Evolutionary conservation across 2,329 filamentous ascomycete genomes (phyloP).

Genomic region (Fusarium caatingaense): DNA sequence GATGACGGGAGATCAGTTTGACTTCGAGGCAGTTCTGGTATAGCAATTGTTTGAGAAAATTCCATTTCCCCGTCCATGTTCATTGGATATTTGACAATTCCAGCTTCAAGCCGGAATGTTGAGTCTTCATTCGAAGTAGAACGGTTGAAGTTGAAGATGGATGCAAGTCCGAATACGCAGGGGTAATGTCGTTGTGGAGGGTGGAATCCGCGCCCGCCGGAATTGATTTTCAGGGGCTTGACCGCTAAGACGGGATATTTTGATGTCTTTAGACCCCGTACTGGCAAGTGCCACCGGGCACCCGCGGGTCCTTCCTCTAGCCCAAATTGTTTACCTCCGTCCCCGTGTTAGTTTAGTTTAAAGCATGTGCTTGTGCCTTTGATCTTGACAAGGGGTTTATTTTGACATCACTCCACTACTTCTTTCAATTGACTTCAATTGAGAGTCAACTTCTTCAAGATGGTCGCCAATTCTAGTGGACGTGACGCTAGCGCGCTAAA

Average conservation of each 20-base stretch:
- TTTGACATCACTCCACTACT: slow-evolving; percentile 26
- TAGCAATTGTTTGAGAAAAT: slow-evolving; percentile 16
- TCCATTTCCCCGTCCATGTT: slow-evolving; percentile 10
- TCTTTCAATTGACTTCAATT: slow-evolving; percentile 18
- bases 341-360: slow-evolving; percentile 20
- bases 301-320: slow-evolving; percentile 17
- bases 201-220: not conserved
- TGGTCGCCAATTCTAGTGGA: slow-evolving; percentile 47
- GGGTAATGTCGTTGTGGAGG: slow-evolving; percentile 5
- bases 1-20: slow-evolving; percentile 5
- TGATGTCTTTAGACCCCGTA: not conserved
- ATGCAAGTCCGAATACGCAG: slow-evolving; percentile 24
- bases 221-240: slow-evolving; percentile 32
- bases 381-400: slow-evolving; percentile 1
- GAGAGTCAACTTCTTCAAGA: slow-evolving; percentile 24
- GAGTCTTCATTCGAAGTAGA: not conserved
- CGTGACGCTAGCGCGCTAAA: slow-evolving; percentile 48
- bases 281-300: slow-evolving; percentile 28
- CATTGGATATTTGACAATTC: not conserved
- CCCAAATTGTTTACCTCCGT: slow-evolving; percentile 14
- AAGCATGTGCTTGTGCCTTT: slow-evolving; percentile 31
- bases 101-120: not conserved
- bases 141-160: not conserved
- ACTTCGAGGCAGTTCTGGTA: slow-evolving; percentile 11
- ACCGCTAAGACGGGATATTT: slow-evolving; percentile 35